Percentiles rank a stretch among this genome's conserved stretches.
phyloP scores from a whole-genome alignment of 2,329 filamentous ascomycete species.

The Curvularia lunata region DNA sequence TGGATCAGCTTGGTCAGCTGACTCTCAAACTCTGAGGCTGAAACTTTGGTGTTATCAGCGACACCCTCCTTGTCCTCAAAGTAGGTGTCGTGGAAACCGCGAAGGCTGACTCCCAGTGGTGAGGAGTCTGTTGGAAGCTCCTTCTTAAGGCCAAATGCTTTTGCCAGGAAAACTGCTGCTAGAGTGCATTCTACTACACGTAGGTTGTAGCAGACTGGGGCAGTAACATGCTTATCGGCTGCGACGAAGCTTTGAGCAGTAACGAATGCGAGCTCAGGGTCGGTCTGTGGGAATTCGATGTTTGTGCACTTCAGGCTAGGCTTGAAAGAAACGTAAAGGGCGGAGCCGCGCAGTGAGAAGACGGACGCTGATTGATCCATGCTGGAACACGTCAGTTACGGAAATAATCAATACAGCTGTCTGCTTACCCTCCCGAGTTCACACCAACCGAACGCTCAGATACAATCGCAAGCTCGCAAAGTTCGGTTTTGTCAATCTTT shows the following conservation, averaged over 20 bases:
- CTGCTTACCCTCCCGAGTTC: constrained; percentile 84
- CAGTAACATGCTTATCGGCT: constrained; percentile 93
- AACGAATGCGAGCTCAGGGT: constrained; percentile 85
- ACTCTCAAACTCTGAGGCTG: constrained; percentile 54
- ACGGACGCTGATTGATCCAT: constrained; percentile 99
- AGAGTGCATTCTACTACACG: constrained; percentile 95
- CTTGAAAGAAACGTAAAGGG: constrained; percentile 88
- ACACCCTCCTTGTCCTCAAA: constrained; percentile 64
- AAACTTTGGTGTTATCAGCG: constrained; percentile 56
- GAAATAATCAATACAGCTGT: neutral
- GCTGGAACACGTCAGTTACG: constrained; percentile 54
- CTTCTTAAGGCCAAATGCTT: constrained; percentile 62
- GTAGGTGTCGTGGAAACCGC: constrained; percentile 84
- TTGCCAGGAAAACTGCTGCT: constrained; percentile 73
- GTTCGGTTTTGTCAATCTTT: constrained; percentile 83
- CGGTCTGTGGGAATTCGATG: constrained; percentile 80
- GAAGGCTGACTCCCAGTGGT: constrained; percentile 81
- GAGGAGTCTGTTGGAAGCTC: constrained; percentile 77
- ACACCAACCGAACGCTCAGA: constrained; percentile 94
- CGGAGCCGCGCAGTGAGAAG: constrained; percentile 83
- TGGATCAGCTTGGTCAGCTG: constrained; percentile 77
- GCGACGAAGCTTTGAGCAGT: constrained; percentile 94
- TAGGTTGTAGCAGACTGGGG: constrained; percentile 93
- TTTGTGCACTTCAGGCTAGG: constrained; percentile 78
- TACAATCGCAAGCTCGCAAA: constrained; percentile 92